phyloP scores from a whole-genome alignment of 345 rosid genomes.

The Hirschfeldia incana region DNA sequence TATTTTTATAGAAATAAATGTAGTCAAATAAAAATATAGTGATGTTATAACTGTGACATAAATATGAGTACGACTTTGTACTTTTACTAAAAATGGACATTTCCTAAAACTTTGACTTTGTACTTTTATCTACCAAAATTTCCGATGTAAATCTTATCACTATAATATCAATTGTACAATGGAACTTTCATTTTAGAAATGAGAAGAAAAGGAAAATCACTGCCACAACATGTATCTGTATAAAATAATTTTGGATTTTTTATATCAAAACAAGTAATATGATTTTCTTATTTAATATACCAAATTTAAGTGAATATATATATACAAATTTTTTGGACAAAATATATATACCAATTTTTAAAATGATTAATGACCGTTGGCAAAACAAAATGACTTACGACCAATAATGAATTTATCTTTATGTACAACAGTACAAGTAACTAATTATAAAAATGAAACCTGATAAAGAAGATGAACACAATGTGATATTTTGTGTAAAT shows the following conservation, averaged over 20 bases:
- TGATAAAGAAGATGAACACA: not conserved
- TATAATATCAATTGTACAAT: not conserved
- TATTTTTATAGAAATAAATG: slow-evolving; percentile 1
- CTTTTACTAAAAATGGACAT: not conserved
- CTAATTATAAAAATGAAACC: not conserved
- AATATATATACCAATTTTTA: no score
- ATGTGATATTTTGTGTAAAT: not conserved
- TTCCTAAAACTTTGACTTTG: not conserved
- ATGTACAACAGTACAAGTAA: not conserved
- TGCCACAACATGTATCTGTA: slow-evolving; percentile 1
- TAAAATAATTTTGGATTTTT: not conserved
- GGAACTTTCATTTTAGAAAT: not conserved
- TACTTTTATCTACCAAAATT: not conserved
- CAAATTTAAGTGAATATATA: not conserved
- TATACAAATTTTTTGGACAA: no score
- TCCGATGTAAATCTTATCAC: not conserved
- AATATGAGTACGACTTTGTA: not conserved
- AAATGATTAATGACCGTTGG: not conserved
- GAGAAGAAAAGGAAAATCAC: not conserved
- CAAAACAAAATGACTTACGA: not conserved
- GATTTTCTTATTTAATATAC: not conserved
- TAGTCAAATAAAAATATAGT: not conserved
- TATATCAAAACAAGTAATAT: not conserved
- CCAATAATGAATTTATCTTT: not conserved
- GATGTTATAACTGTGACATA: not conserved